Percentiles rank a stretch among this genome's conserved stretches.
Evolutionary conservation across 2,329 filamentous ascomycete species (phyloP).

Genomic region (Colletotrichum melonis): DNA sequence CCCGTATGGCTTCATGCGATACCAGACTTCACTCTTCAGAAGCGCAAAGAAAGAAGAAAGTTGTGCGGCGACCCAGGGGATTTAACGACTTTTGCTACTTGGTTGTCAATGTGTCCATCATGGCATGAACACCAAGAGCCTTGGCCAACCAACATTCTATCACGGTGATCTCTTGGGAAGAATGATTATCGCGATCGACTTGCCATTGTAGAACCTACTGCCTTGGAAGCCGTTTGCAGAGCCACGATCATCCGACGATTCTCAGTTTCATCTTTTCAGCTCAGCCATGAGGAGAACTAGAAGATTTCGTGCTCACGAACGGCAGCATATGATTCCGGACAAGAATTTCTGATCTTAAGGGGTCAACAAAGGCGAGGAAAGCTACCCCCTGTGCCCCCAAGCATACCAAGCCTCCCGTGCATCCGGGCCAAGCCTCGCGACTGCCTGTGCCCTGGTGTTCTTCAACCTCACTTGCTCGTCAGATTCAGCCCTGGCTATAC

Average conservation of each 20-base stretch:
- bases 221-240: not conserved
- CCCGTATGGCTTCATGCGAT: slow-evolving; percentile 8
- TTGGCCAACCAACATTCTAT: too few species aligned
- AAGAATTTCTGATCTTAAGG: slow-evolving; percentile 15
- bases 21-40: not conserved
- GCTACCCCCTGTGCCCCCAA: slow-evolving; percentile 16
- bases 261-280: slow-evolving; percentile 22
- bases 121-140: not conserved
- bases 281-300: not conserved
- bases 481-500: slow-evolving; percentile 26
- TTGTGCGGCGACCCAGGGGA: too few species aligned
- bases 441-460: not conserved
- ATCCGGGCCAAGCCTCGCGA: slow-evolving; percentile 11
- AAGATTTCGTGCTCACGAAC: not conserved
- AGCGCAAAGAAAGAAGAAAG: not conserved
- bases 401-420: slow-evolving; percentile 1
- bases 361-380: not conserved
- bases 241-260: not conserved
- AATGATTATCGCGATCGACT: not conserved
- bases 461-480: not conserved
- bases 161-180: not conserved
- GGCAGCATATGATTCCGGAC: slow-evolving; percentile 24
- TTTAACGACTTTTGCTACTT: too few species aligned
- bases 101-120: not conserved
- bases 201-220: not conserved